Conservation (phyloP, 768 basidiomycete species). For the Tephrocybe sp. region DNA sequence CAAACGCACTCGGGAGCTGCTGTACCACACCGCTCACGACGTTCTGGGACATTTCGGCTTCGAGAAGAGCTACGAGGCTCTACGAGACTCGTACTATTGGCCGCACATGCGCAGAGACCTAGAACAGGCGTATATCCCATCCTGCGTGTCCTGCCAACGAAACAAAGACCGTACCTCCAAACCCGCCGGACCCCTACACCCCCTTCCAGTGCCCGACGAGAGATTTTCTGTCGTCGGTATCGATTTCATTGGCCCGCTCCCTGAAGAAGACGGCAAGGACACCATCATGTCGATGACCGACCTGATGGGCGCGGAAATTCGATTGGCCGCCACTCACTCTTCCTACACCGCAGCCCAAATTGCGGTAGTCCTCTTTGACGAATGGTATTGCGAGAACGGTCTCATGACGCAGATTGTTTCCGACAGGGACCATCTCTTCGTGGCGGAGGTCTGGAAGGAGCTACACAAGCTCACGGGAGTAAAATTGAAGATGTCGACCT, state of each 20-base stretch:
- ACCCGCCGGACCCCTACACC: constrained; percentile 25
- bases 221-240: constrained; percentile 23
- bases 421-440: constrained; percentile 28
- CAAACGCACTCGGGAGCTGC: constrained; percentile 12
- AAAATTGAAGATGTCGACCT: constrained; percentile 29
- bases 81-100: constrained; percentile 29
- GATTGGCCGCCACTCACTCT: constrained; percentile 5
- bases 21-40: constrained; percentile 30
- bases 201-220: constrained; percentile 24
- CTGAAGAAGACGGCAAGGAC: constrained; percentile 24
- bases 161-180: constrained; percentile 27
- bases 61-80: constrained; percentile 25
- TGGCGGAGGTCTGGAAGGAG: constrained; percentile 28
- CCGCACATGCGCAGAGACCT: constrained; percentile 28
- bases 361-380: constrained; percentile 23
- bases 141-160: constrained; percentile 11
- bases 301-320: constrained; percentile 21
- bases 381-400: constrained; percentile 33
- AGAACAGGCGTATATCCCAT: constrained; percentile 9
- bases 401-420: constrained; percentile 27
- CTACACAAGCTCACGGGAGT: constrained; percentile 26
- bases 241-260: constrained; percentile 32
- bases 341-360: constrained; percentile 14
- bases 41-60: constrained; percentile 31
- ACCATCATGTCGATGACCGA: constrained; percentile 26